These are phyloP conservation scores for Exophiala bonariae DNA, from an alignment of 2,329 filamentous ascomycete genomes.

Conservation along the genomic window DNA sequence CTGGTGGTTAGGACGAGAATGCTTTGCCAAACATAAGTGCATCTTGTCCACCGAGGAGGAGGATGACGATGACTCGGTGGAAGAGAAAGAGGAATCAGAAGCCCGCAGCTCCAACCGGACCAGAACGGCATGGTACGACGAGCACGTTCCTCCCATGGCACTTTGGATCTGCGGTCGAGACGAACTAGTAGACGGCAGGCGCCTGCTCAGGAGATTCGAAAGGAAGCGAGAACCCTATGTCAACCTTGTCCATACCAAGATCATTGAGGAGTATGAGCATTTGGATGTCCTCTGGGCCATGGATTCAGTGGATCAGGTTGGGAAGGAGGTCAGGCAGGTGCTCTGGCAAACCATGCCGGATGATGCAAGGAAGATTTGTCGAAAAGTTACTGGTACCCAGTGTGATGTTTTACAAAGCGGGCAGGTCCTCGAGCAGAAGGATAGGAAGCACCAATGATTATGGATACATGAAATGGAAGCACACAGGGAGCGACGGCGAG, in stretches of 20 bases:
- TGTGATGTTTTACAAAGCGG: conserved; percentile 23
- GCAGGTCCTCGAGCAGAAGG: conserved; percentile 1
- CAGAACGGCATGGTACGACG: conserved; percentile 75
- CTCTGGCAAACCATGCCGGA: conserved; percentile 73
- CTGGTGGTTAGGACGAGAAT: conserved; percentile 90
- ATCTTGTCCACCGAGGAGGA: conserved; percentile 71
- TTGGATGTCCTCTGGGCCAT: conserved; percentile 95
- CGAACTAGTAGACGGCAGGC: conserved; percentile 77
- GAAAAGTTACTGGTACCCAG: conserved; percentile 66
- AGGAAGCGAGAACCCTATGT: conserved; percentile 79
- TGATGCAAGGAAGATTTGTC: conserved; percentile 59
- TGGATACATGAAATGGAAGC: too few species aligned
- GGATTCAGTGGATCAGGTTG: conserved; percentile 80
- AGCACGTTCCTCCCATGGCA: conserved; percentile 76
- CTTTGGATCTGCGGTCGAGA: conserved; percentile 86
- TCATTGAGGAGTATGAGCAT: conserved; percentile 88
- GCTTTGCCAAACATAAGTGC: conserved; percentile 82
- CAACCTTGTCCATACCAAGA: conserved; percentile 74
- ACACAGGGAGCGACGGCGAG: too few species aligned
- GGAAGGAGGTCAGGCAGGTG: conserved; percentile 75
- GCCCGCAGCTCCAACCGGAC: conserved; percentile 11
- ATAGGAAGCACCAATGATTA: background rate
- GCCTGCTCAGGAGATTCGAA: conserved; percentile 72
- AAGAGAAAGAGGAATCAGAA: conserved; percentile 15
- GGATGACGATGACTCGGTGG: conserved; percentile 31